These are phyloP conservation scores for Paratinospora sagittata DNA, from an alignment of 164 flowering plant species.

Conservation along the genomic window DNA sequence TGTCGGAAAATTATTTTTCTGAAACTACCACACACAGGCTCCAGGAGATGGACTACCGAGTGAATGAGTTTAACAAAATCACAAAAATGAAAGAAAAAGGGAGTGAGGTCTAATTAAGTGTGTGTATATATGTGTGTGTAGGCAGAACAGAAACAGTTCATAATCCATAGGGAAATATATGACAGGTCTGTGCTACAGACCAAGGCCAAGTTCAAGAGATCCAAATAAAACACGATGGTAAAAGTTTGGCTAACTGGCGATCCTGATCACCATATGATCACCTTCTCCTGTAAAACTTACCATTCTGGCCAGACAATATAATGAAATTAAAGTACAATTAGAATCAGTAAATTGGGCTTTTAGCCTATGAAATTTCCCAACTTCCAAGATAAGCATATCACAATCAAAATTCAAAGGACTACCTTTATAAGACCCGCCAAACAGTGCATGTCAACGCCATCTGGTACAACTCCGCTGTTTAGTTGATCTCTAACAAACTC, in stretches of 20 bases:
- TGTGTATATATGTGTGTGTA: too few species aligned
- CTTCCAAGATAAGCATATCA: too few species aligned
- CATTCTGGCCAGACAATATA: neutral
- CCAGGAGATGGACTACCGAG: too few species aligned
- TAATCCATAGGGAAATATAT: too few species aligned
- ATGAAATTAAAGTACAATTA: neutral
- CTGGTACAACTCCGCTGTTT: slow-evolving; percentile 52
- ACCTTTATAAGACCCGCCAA: slow-evolving; percentile 96
- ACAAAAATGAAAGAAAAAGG: neutral
- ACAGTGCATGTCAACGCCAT: slow-evolving; percentile 63
- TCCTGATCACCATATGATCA: neutral
- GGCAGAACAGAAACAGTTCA: too few species aligned
- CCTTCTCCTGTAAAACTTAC: neutral
- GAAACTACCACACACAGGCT: too few species aligned
- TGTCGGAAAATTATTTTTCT: too few species aligned
- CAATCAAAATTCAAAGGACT: slow-evolving; percentile 15
- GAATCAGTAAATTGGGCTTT: neutral
- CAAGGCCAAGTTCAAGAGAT: too few species aligned
- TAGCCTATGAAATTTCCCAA: neutral
- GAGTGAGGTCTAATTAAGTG: too few species aligned
- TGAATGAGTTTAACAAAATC: neutral
- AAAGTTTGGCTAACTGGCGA: neutral
- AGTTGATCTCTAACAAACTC: slow-evolving; percentile 71
- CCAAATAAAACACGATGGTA: neutral
- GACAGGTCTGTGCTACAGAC: too few species aligned